Base-by-base conservation (phyloP, 208 protist species). In the Wallacemonas collosoma region DNA sequence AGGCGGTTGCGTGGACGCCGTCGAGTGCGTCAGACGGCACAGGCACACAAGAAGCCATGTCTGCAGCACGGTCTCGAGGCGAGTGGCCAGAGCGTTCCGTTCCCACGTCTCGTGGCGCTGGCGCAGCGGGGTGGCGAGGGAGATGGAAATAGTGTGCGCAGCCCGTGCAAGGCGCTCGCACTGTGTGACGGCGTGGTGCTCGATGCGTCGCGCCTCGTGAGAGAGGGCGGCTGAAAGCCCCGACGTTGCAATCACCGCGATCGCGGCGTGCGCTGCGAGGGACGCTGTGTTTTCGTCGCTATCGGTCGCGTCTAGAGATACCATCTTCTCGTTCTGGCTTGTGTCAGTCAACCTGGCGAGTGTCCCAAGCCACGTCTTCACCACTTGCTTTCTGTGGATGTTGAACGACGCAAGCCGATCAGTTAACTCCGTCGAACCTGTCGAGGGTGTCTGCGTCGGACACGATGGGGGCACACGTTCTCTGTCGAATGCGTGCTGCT, bases 91-190 rank as follows among this genome's bases (percentile, higher is more conserved):
- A 6, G 17, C 15, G 56, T 62, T 38, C 56, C 38, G 56, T 15
- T 62, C 56, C 56, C 56, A 62, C 56, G 4, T 5, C 56, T 35
- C 8, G 38, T 62, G 56, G 36, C 56, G 56, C 36, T 62, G 36
- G 17, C 56, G 36, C 3, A 62, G 56, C 15, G 56, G 56, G 4
- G 5, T 8, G 7, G 1, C 15, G 38, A 62, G 15, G 38, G 3
- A 3, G 9, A 8, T 7, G 14, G 36, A 15, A 9, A 62, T 7
- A 38, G 9, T 26, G 5, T 6, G 4, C 56, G 56, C 15, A 4
- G 15, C 56, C 7, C 26, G 15, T 7, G 36, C 36, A 5, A 62
- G 35, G 15, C 56, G 56, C 5, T 3, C 56, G 15, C 56, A 62
- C 56, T 62, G 56, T 3, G 6, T 38, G 5, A 3, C 36, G 17